These are phyloP conservation scores for Knufia petricola DNA, from an alignment of 2,329 filamentous ascomycete species.

Conservation along the genomic window DNA sequence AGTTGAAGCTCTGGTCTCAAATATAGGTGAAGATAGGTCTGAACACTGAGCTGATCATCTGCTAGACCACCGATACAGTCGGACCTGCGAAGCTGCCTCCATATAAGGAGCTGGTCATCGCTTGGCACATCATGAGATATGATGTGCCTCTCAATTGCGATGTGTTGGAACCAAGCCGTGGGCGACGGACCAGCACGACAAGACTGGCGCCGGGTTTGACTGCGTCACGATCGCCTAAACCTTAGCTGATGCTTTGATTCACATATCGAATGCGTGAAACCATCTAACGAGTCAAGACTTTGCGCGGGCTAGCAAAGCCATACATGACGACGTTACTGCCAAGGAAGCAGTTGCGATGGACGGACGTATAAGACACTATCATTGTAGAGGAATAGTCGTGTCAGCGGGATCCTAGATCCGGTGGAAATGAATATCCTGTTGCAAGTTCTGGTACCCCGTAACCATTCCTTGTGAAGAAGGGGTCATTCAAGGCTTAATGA, in stretches of 20 bases:
- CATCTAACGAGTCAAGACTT: background rate
- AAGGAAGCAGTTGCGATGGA: too few relatives aligned
- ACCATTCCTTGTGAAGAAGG: too few relatives aligned
- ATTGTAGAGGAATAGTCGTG: too few relatives aligned
- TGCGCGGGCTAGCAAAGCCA: background rate
- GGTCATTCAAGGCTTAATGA: background rate
- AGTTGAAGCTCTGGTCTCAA: conserved; percentile 15
- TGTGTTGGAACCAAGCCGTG: background rate
- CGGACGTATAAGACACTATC: too few relatives aligned
- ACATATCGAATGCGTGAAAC: background rate
- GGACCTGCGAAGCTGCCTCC: conserved; percentile 19
- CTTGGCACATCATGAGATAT: conserved; percentile 14
- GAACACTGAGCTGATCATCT: conserved; percentile 17
- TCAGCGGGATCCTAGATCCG: too few relatives aligned
- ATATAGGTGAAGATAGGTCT: conserved; percentile 20
- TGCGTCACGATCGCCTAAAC: background rate
- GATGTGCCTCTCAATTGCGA: conserved; percentile 16
- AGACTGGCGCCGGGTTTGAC: background rate
- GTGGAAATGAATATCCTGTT: too few relatives aligned
- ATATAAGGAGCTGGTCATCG: conserved; percentile 19
- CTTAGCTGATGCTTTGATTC: conserved; percentile 4
- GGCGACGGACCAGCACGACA: background rate
- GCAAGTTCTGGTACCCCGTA: too few relatives aligned
- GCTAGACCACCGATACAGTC: conserved; percentile 21
- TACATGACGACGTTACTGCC: background rate